phyloP scores from a whole-genome alignment of 805 yeast genomes.

The Yarrowia divulgata region DNA sequence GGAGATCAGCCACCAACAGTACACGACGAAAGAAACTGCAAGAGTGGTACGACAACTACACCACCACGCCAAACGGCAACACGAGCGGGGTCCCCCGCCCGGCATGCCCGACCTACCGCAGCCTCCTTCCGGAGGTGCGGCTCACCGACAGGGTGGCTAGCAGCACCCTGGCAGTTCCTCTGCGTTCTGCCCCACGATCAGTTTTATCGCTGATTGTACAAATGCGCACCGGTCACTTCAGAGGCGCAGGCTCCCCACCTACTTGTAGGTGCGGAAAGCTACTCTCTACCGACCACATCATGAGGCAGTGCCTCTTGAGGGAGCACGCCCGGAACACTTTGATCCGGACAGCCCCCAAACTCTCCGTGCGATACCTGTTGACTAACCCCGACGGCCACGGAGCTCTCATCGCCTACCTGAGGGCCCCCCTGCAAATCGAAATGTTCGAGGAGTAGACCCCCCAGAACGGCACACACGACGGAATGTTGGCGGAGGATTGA shows the following conservation, averaged over 20 bases:
- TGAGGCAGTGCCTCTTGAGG: neutral
- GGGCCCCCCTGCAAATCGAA: no score
- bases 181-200: neutral
- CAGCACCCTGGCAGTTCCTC: neutral
- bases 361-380: no score
- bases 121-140: neutral
- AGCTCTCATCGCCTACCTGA: no score
- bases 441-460: no score
- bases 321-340: neutral
- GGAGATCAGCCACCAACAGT: neutral
- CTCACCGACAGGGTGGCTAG: neutral
- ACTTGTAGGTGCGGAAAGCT: neutral
- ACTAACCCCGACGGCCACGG: no score
- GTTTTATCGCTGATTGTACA: neutral
- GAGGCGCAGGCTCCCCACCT: neutral
- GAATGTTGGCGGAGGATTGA: no score
- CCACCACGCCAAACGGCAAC: neutral
- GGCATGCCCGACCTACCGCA: neutral
- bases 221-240: slow-evolving; percentile 7
- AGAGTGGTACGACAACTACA: neutral
- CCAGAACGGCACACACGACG: no score
- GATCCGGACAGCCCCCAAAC: neutral
- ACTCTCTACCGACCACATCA: slow-evolving; percentile 2
- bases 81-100: neutral
- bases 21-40: neutral